Evolutionary conservation across 371 early-diverging fungal species (phyloP).

Genomic region (Coemansia sp.): DNA sequence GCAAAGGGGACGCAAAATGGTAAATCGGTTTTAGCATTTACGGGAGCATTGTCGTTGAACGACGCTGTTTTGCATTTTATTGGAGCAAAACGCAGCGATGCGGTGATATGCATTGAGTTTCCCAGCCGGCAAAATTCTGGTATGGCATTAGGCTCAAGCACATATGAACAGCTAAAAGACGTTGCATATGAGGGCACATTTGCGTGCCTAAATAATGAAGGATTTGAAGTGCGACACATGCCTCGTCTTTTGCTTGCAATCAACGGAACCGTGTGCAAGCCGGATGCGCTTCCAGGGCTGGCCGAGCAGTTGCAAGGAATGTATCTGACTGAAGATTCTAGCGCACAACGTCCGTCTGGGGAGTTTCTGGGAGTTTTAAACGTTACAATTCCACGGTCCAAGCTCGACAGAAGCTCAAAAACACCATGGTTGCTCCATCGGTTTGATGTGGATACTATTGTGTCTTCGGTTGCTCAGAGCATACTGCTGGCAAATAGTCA

Average conservation of each 20-base stretch:
- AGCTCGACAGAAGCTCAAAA: conserved; percentile 23
- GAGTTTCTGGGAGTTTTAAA: conserved; percentile 23
- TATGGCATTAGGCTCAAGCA: not conserved
- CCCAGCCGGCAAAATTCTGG: not conserved
- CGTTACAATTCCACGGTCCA: conserved; percentile 7
- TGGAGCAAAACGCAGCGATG: not conserved
- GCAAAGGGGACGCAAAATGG: not conserved
- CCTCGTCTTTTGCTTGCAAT: conserved; percentile 13
- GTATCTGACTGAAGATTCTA: not conserved
- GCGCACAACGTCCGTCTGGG: not conserved
- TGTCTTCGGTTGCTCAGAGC: conserved; percentile 2
- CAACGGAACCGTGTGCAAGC: conserved; percentile 21
- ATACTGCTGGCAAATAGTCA: not conserved
- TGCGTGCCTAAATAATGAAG: conserved; percentile 6
- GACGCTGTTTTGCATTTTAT: conserved; percentile 10
- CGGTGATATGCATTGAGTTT: not conserved
- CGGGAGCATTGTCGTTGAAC: conserved; percentile 6
- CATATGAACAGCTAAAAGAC: conserved; percentile 2
- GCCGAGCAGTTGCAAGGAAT: conserved; percentile 3
- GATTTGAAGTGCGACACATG: not conserved
- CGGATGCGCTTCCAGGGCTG: conserved; percentile 15
- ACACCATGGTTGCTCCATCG: conserved; percentile 7
- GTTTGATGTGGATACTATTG: conserved; percentile 19
- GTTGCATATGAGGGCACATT: conserved; percentile 26
- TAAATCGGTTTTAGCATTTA: not conserved